These are phyloP conservation scores for Colletotrichum ledebouriae DNA, from an alignment of 2,329 filamentous ascomycete species.

Conservation along the genomic window DNA sequence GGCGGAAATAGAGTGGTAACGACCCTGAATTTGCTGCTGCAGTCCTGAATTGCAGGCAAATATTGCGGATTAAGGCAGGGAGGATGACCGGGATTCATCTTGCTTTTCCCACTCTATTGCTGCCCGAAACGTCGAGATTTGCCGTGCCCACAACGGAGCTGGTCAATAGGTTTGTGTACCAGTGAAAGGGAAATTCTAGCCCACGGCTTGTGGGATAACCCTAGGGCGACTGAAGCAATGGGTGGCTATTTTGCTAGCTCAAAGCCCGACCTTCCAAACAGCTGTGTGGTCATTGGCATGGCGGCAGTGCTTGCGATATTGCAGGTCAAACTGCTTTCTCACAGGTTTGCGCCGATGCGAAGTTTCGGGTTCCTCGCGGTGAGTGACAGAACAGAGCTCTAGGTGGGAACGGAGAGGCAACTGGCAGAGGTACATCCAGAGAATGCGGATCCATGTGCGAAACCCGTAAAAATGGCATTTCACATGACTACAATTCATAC, in stretches of 20 bases:
- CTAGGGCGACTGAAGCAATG: constrained; percentile 2
- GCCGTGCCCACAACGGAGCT: constrained; percentile 12
- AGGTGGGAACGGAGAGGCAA: too few species aligned
- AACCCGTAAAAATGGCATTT: not conserved
- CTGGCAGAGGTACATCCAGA: not conserved
- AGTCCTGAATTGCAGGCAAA: constrained; percentile 3
- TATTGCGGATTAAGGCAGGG: not conserved
- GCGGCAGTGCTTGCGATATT: too few species aligned
- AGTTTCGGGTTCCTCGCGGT: too few species aligned
- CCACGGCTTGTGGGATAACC: not conserved
- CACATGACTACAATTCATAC: constrained; percentile 1
- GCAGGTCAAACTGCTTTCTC: not conserved
- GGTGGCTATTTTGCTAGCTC: too few species aligned
- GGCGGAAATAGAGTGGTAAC: not conserved
- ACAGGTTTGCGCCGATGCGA: too few species aligned
- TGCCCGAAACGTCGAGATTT: constrained; percentile 11
- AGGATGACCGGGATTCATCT: constrained; percentile 3
- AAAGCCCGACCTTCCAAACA: too few species aligned
- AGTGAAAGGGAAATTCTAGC: not conserved
- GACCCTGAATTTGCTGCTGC: constrained; percentile 4
- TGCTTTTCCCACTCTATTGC: constrained; percentile 5
- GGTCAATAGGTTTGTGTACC: not conserved
- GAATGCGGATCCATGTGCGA: not conserved
- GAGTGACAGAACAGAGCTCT: too few species aligned
- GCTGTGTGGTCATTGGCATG: too few species aligned